Evolutionary conservation across 176 grass and related monocot species (phyloP).

Genomic region (Triticum turgidum): DNA sequence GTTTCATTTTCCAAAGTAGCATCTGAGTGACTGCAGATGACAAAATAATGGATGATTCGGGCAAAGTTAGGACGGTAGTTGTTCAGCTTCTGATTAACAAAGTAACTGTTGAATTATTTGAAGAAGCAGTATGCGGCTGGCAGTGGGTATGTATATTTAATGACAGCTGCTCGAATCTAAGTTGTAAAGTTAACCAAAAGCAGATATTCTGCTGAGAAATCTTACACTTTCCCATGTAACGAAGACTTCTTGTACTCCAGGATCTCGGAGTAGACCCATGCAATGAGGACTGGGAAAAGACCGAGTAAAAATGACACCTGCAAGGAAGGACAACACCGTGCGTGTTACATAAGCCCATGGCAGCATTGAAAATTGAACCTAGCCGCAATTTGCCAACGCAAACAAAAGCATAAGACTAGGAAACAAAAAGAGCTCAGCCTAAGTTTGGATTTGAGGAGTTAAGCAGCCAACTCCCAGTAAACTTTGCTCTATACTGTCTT

Average conservation of each 20-base stretch:
- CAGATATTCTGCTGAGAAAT: constrained; percentile 2
- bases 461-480: neutral
- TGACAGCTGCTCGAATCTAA: neutral
- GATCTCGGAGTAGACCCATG: constrained; percentile 71
- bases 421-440: neutral
- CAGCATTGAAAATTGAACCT: neutral
- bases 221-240: constrained; percentile 59
- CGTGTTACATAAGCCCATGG: neutral
- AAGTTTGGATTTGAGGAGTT: neutral
- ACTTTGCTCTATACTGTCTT: neutral
- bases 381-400: neutral
- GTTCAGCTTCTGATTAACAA: neutral
- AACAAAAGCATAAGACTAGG: neutral
- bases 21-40: constrained; percentile 47
- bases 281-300: constrained; percentile 56
- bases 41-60: constrained; percentile 11
- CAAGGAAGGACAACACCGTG: neutral
- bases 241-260: constrained; percentile 48
- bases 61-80: neutral
- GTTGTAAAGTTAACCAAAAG: neutral
- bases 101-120: neutral
- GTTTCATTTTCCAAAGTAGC: constrained; percentile 45
- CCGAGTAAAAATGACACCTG: constrained; percentile 76
- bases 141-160: neutral
- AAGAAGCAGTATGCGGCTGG: neutral